Base-by-base conservation (phyloP, 2,329 filamentous ascomycete genomes). In the Lecanicillium sp. region DNA sequence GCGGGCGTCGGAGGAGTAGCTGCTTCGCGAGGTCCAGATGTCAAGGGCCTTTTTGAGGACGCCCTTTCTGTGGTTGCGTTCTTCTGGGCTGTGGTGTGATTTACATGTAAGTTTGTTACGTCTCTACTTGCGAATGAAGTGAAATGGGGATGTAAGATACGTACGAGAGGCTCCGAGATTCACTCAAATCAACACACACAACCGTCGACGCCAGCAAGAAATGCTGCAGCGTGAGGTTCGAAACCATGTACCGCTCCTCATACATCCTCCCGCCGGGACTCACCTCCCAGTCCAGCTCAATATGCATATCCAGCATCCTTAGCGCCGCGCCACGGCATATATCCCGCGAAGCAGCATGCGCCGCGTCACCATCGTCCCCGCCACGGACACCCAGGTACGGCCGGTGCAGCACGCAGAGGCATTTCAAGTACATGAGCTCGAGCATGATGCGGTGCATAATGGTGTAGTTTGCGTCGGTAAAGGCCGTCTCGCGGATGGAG, bases 161-260 rank as follows among this genome's bases (percentile, higher is more conserved):
- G 46, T 54, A 66, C 66, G 50, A 59, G 44, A 56, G 59, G 15
- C 61, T 54, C 19, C 49, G 46, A 14, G 60, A 61, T 44, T 68
- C 65, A 17, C 57, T 60, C 11, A 71, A 52, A 44, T 72, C 69
- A 3, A 79, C 53, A 41, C 72, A 79, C 5, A 79, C 49, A 29
- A 79, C 69, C 71, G 78, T 79, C 11, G 72, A 68, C 0, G 75
- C 75, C 14, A 79, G 64, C 18, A 79, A 55, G 43, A 77, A 79
- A 46, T 79, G 72, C 25, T 77, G 71, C 17, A 71, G 57, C 5
- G 69, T 70, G 32, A 79, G 51, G 3, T 66, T 68, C 4, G 67
- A 67, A 7, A 77, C 51, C 58, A 79, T 71, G 55, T 70, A 74
- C 30, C 67, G 62, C 36, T 77, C 69, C 29, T 68, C 61, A 40